Evolutionary conservation across 2,329 filamentous ascomycete species (phyloP).

Genomic region (Zasmidium cellare): DNA sequence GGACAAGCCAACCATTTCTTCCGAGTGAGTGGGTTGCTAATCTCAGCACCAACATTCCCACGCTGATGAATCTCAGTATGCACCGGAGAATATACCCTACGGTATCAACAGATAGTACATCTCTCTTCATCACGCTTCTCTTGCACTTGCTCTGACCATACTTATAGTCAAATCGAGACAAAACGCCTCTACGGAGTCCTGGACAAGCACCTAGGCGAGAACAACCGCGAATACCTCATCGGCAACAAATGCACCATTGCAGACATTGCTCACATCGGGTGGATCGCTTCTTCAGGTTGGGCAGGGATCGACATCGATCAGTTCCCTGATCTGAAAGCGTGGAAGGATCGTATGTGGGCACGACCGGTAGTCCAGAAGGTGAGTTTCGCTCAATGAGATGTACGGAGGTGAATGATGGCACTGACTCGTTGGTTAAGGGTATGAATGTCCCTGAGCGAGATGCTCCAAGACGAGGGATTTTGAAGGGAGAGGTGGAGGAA

Average conservation of each 20-base stretch:
- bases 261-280: slow-evolving; percentile 79
- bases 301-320: slow-evolving; percentile 68
- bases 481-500: slow-evolving; percentile 58
- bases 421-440: slow-evolving; percentile 1
- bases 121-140: background rate
- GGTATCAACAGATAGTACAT: slow-evolving; percentile 41
- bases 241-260: slow-evolving; percentile 68
- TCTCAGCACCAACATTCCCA: too few relatives aligned
- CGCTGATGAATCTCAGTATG: slow-evolving; percentile 62
- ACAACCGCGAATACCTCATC: slow-evolving; percentile 53
- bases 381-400: slow-evolving; percentile 34
- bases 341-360: slow-evolving; percentile 70
- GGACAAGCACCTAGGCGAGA: slow-evolving; percentile 64
- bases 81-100: slow-evolving; percentile 79
- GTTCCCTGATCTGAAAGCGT: slow-evolving; percentile 74
- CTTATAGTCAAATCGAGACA: slow-evolving; percentile 78
- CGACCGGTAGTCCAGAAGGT: slow-evolving; percentile 75
- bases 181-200: slow-evolving; percentile 78
- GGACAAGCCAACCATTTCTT: slow-evolving; percentile 78
- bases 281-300: slow-evolving; percentile 64
- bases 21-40: slow-evolving; percentile 43
- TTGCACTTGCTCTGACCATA: slow-evolving; percentile 46
- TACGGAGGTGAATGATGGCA: too few relatives aligned
- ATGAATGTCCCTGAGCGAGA: slow-evolving; percentile 64
- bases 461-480: slow-evolving; percentile 64